phyloP scores from a whole-genome alignment of 2,329 filamentous ascomycete genomes.

The Podosphaera xanthii region DNA sequence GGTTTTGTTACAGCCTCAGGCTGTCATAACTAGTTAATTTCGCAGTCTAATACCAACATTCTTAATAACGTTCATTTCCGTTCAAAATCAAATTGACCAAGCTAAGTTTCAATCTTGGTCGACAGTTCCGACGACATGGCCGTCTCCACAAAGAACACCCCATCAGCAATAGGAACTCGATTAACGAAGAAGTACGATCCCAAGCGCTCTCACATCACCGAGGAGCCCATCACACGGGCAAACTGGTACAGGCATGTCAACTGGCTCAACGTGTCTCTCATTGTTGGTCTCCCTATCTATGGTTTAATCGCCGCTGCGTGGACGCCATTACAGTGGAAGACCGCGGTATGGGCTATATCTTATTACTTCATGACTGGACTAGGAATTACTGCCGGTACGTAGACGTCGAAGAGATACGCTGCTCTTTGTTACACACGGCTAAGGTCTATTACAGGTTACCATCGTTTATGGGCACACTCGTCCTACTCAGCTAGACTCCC shows the following conservation, averaged over 20 bases:
- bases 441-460: slow-evolving; percentile 31
- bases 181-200: slow-evolving; percentile 23
- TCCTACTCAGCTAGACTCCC: slow-evolving; percentile 59
- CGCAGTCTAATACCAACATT: neutral
- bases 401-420: slow-evolving; percentile 11
- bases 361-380: slow-evolving; percentile 75
- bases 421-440: neutral
- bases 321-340: slow-evolving; percentile 52
- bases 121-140: neutral
- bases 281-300: slow-evolving; percentile 51
- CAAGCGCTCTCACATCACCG: slow-evolving; percentile 68
- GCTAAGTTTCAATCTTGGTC: neutral
- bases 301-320: slow-evolving; percentile 56
- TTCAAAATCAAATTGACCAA: neutral
- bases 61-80: neutral
- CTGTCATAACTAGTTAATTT: neutral
- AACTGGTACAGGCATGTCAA: slow-evolving; percentile 91
- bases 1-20: neutral
- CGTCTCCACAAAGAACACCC: slow-evolving; percentile 9
- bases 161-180: slow-evolving; percentile 12
- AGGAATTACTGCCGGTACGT: slow-evolving; percentile 50
- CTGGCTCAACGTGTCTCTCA: slow-evolving; percentile 73
- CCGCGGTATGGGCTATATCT: slow-evolving; percentile 45
- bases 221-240: slow-evolving; percentile 51
- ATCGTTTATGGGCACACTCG: slow-evolving; percentile 69